Base-by-base conservation (phyloP, 164 flowering plant genomes). In the Magnolia officinalis region DNA sequence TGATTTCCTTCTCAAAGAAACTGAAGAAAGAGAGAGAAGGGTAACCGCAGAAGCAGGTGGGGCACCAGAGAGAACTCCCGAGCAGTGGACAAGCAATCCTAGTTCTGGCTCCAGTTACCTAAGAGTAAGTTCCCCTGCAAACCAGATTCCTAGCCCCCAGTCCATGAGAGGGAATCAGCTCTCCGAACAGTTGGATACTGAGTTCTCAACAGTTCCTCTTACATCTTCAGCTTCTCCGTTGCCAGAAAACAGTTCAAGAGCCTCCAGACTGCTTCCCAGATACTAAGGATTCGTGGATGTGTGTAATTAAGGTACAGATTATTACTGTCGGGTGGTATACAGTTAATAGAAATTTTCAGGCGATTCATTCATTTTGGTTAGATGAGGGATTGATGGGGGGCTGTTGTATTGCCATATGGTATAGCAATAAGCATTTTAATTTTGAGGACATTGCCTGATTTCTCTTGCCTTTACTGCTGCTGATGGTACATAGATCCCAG, bases 1-100 rank as follows among this genome's bases (percentile, higher is more conserved):
- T 74, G 99, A 96, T 85, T 96, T 93, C 82, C 97, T 96, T 80
- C 96, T 96, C 82, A 94, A 90, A 74, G 99, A 96, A 85, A 87
- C 89, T 19, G 93, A 91, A 82, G 95, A 93, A 81, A 88, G 94
- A 77, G 98, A 90, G 77, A 90, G 80, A 76, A 86, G 89, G 55
- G 96, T 88, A 74, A 9, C 85, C 2, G 80, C 50, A 23, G 92
- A 83, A 51, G 49, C 79, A n/a, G 77, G 74, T 7, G 75, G 70
- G 7, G 78, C 50, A 19, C 68, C 84, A 23, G 78, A 77, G 67
- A 26, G 13, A 82, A 77, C 78, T 4, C 75, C 81, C 1, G 86
- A 83, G 61, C 69, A 74, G 1, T 55, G 79, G 66, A 75, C 82
- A 37, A 65, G 72, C 50, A 14, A 79, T 18, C 8, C 74, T 31